Conservation (phyloP, 768 basidiomycete species). For the Tulasnella sp. region DNA sequence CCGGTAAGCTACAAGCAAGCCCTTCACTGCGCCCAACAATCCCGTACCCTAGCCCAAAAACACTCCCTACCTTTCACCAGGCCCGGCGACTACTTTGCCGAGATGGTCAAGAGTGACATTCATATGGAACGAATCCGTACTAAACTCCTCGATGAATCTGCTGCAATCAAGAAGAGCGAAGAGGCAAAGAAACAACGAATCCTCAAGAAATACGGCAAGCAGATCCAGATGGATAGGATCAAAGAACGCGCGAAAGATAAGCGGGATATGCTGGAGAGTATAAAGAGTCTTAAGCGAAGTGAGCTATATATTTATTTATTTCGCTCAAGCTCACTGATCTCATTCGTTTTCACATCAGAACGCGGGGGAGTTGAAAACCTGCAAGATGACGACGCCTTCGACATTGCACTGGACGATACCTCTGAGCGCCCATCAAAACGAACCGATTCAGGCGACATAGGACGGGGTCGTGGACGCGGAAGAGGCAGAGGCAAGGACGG, state of each 20-base stretch:
- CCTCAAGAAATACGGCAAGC: constrained; percentile 96
- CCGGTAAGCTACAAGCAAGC: constrained; percentile 85
- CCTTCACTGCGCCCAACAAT: constrained; percentile 66
- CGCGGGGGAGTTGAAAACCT: constrained; percentile 66
- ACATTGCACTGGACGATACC: constrained; percentile 84
- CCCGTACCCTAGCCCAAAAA: constrained; percentile 65
- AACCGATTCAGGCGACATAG: neutral
- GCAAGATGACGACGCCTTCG: constrained; percentile 63
- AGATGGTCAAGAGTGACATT: constrained; percentile 94
- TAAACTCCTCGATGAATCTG: constrained; percentile 76
- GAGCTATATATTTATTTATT: constrained; percentile 25
- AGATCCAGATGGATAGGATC: constrained; percentile 89
- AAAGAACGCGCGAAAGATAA: constrained; percentile 82
- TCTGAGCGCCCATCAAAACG: constrained; percentile 64
- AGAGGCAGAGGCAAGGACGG: constrained; percentile 25
- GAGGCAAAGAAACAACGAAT: constrained; percentile 86
- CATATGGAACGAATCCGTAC: constrained; percentile 98
- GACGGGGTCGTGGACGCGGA: neutral
- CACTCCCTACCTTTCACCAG: constrained; percentile 74
- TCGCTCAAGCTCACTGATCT: neutral
- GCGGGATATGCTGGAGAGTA: constrained; percentile 82
- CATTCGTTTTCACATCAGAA: constrained; percentile 39
- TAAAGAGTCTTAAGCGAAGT: constrained; percentile 89
- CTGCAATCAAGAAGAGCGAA: constrained; percentile 83
- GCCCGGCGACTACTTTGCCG: constrained; percentile 90